Conservation (phyloP, 345 rosid genomes). For the Camelina neglecta region DNA sequence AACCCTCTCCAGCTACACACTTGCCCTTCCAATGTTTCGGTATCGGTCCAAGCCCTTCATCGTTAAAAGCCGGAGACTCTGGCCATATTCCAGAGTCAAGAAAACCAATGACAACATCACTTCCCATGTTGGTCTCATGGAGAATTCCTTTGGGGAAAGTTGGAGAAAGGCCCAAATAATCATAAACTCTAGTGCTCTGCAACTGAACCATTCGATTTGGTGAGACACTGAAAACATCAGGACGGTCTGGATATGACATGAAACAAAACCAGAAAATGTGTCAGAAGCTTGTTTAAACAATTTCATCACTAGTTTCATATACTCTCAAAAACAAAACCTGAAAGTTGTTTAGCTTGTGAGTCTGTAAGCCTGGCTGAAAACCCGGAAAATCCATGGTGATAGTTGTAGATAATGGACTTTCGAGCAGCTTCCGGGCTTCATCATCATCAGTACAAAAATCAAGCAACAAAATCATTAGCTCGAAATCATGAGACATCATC, state of each 20-base stretch:
- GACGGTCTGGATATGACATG: constrained; percentile 28
- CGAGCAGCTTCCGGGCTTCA: constrained; percentile 53
- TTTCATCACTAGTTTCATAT: background rate
- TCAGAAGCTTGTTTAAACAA: constrained; percentile 13
- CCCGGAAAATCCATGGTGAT: constrained; percentile 64
- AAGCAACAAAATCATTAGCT: background rate
- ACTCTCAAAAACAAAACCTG: constrained; percentile 39
- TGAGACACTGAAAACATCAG: constrained; percentile 27
- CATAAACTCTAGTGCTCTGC: constrained; percentile 10
- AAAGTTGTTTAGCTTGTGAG: constrained; percentile 54
- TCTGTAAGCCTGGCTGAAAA: constrained; percentile 61
- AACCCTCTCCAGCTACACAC: constrained; percentile 47
- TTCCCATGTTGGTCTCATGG: constrained; percentile 37
- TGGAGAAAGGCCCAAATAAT: constrained; percentile 27
- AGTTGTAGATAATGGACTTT: constrained; percentile 54
- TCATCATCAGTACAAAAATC: background rate
- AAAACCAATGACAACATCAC: constrained; percentile 28
- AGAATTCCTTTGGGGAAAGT: constrained; percentile 25
- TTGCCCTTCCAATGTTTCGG: constrained; percentile 52
- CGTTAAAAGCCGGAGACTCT: constrained; percentile 44
- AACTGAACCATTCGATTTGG: background rate
- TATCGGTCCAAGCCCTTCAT: constrained; percentile 51
- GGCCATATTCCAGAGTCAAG: constrained; percentile 51
- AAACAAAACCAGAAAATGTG: constrained; percentile 6
- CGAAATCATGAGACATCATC: background rate